Conservation (phyloP, 2,329 filamentous ascomycete species). For the Ophiostoma novo-ulmi region DNA sequence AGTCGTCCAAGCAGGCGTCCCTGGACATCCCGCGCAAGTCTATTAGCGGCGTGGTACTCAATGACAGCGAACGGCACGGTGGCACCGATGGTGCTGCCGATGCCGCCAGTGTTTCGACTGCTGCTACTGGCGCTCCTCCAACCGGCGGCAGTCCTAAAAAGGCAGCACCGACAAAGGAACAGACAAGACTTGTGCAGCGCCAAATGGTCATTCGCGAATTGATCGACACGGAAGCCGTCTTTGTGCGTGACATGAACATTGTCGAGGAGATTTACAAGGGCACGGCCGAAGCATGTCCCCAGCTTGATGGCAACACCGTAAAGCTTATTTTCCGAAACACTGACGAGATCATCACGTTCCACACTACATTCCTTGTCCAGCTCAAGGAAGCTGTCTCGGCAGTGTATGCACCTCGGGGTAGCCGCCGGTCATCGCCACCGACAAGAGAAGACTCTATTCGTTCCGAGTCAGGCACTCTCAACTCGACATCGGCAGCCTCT, state of each 20-base stretch:
- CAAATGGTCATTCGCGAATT: constrained; percentile 85
- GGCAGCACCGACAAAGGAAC: constrained; percentile 49
- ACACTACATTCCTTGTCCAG: constrained; percentile 69
- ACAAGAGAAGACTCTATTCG: constrained; percentile 31
- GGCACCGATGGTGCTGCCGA: constrained; percentile 15
- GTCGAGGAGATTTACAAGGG: constrained; percentile 97
- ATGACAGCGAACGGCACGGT: constrained; percentile 32
- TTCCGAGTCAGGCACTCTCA: constrained; percentile 33
- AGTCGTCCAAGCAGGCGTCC: constrained; percentile 45
- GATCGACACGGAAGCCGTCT: constrained; percentile 85
- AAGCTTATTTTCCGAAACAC: constrained; percentile 91
- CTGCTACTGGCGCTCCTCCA: not conserved
- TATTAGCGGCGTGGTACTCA: constrained; percentile 36
- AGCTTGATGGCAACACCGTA: constrained; percentile 76
- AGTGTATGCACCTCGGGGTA: constrained; percentile 64
- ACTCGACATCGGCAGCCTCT: constrained; percentile 39
- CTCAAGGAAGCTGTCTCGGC: constrained; percentile 75
- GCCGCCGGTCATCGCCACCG: constrained; percentile 30
- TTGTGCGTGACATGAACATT: constrained; percentile 93
- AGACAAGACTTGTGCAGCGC: constrained; percentile 71
- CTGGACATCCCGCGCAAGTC: constrained; percentile 41
- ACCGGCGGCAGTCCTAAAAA: constrained; percentile 31
- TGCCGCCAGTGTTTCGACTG: not conserved
- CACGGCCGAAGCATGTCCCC: constrained; percentile 74
- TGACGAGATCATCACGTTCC: constrained; percentile 83